Evolutionary conservation across 192 early-diverging fungal genomes (phyloP), one percentile per base, ranked within the genome.

Genomic region (Coemansia sp.): DNA sequence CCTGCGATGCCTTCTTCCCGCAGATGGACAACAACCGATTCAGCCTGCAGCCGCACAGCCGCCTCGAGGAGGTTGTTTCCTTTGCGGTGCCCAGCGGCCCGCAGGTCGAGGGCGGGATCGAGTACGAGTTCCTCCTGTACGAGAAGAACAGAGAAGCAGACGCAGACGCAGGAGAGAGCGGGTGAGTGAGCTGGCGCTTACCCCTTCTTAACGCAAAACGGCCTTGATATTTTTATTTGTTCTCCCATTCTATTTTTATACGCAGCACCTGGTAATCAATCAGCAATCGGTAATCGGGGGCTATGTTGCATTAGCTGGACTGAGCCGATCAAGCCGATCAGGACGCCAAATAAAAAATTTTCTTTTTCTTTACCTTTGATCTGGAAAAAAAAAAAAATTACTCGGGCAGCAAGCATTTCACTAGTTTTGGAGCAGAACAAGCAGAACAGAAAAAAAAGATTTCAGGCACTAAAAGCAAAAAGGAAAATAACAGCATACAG

Each of bases 1-100:
- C 88, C 5, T 94, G 89, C 66, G 94, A 95, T 66, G 85, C 88
- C 0, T 96, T 93, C 67, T 94, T 95, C 67, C 93, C 93, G 1
- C 69, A 67, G 39, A 76, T 93, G 19, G 77, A 81, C 19, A 38
- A 14, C 3, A 56, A 67, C 5, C 61, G 69, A 16, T 89, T 83
- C 61, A 56, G 56, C 13, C 42, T 63, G 12, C 81, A 82, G 59
- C 65, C 72, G 7, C 82, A 88, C 55, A 69, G 77, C n/a, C 87
- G 87, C 16, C 62, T 90, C 0, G 79, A 83, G 39, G 54, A 69
- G 7, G 79, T 85, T 37, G 86, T 77, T 13, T 77, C 67, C 14
- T 67, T 72, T 9, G 58, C 43, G 0, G 81, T 84, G n/a, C 77
- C 78, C 32, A 57, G 45, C 5, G 86, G 83, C 16, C 37, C 70